Percentiles rank a stretch among this genome's conserved stretches.
Conservation (phyloP, 371 early-diverging fungal genomes). For the Rhizomucor miehei region DNA sequence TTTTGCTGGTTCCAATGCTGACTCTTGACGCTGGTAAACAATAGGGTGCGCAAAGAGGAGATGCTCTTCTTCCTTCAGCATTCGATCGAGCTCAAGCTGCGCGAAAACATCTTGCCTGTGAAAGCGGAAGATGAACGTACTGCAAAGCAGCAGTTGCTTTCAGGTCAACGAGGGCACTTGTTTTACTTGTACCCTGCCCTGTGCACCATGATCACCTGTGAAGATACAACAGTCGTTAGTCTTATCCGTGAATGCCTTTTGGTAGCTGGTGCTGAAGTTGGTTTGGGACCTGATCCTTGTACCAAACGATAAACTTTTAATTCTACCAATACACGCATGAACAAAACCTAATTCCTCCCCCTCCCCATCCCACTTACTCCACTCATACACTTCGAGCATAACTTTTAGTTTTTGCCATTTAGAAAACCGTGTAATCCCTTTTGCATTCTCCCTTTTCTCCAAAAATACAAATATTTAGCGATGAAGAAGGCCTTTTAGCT, state of each 20-base stretch:
- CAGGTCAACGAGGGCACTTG: constrained; percentile 66
- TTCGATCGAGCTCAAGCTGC: constrained; percentile 60
- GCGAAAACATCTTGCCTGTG: constrained; percentile 38
- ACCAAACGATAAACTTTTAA: no score
- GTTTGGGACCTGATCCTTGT: constrained; percentile 14
- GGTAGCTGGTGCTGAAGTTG: constrained; percentile 53
- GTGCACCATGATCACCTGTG: constrained; percentile 60
- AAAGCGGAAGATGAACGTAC: constrained; percentile 27
- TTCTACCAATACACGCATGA: no score
- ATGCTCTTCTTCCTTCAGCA: constrained; percentile 65
- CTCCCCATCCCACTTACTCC: no score
- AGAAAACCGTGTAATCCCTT: no score
- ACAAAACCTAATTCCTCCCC: no score
- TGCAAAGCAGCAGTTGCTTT: constrained; percentile 49
- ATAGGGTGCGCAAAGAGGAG: constrained; percentile 74
- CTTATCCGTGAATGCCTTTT: constrained; percentile 57
- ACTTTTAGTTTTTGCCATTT: no score
- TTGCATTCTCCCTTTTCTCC: no score
- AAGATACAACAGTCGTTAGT: constrained; percentile 55
- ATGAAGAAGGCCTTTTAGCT: no score
- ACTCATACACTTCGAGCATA: no score
- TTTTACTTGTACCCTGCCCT: constrained; percentile 72
- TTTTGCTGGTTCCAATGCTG: constrained; percentile 1
- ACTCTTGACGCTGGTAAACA: constrained; percentile 2
- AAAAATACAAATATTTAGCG: no score